phyloP scores from a whole-genome alignment of 2,329 filamentous ascomycete species.

The Xylariaceae sp. region DNA sequence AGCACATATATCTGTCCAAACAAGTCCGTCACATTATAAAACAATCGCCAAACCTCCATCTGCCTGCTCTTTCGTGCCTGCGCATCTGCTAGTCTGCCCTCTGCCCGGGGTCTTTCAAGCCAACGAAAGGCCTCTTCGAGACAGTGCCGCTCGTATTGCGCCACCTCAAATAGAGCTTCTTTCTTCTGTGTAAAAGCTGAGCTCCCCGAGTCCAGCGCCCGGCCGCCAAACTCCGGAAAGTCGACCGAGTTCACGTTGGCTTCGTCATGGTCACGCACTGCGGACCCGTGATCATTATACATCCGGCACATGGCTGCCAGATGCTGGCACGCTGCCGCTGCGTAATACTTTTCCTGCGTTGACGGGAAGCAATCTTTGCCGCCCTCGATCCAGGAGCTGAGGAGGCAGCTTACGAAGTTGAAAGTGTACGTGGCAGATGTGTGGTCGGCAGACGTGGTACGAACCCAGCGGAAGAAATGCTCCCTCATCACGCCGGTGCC shows the following conservation, averaged over 20 bases:
- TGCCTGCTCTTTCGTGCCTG: constrained; percentile 1
- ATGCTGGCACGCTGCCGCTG: constrained; percentile 9
- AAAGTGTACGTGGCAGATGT: constrained; percentile 15
- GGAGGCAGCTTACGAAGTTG: constrained; percentile 7
- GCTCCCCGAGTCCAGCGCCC: too few species aligned
- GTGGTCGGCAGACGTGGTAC: constrained; percentile 17
- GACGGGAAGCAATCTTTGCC: constrained; percentile 8
- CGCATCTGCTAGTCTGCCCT: too few species aligned
- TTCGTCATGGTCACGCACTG: constrained; percentile 27
- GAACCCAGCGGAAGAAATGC: constrained; percentile 15
- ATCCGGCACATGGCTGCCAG: constrained; percentile 27
- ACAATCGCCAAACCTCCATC: constrained; percentile 12
- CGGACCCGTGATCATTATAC: constrained; percentile 35
- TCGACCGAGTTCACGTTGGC: constrained; percentile 31
- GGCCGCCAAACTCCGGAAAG: constrained; percentile 31
- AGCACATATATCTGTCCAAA: constrained; percentile 14
- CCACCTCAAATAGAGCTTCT: too few species aligned
- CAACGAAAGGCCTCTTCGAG: too few species aligned
- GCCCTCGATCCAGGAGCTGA: background rate
- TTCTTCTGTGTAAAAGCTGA: too few species aligned
- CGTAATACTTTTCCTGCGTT: constrained; percentile 6
- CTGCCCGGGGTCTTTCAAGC: too few species aligned
- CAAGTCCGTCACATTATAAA: constrained; percentile 13
- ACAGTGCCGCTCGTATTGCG: too few species aligned
- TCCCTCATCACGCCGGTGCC: background rate